Base-by-base conservation (phyloP, 768 basidiomycete genomes). In the Tephrocybe sp. region DNA sequence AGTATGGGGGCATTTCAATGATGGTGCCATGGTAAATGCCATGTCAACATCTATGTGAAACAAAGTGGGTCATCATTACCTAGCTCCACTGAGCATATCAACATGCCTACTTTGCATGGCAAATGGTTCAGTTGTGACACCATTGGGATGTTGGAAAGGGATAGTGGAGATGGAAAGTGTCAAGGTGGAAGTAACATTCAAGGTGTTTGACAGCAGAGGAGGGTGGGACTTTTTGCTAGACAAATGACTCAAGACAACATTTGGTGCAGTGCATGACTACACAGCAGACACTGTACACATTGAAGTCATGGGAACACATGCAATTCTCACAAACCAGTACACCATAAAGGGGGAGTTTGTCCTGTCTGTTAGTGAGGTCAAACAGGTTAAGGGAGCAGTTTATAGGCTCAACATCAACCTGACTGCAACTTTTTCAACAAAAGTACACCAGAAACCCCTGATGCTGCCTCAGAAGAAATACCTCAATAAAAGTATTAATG, bases 331-430 rank as follows among this genome's bases (percentile, higher is more conserved):
- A 13, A 49, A 49, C 40, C 16, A 26, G 21, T 32, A 41, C 32
- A 9, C 16, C 12, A 21, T 28, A 4, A 47, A 38, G 36, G 18
- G 7, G 22, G 27, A 7, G 16, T 34, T 13, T 47, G 70, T 72
- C 5, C 53, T 75, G 1, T 64, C 67, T 0, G 53, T 75, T 7
- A 61, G 63, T 16, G 72, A 78, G 48, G 74, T 77, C 2, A 41
- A 43, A 18, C 52, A 57, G 0, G 65, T 76, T 0, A 35, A 58
- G 7, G 68, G 64, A 1, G 65, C 64, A 3, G 56, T 58, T 1
- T 72, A 76, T 52, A 49, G 40, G 1, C 60, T 76, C 3, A 57
- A 69, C 39, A 60, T 77, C 1, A 64, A 64, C 0, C 38, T 52
- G 12, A 62, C 56, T 3, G 42, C 56, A 0, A 61, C 22, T 9